A percentile compares a stretch with the other conserved stretches of the same genome.
Conservation (phyloP, 495 filamentous ascomycete genomes). For the Penicillium coffeae region DNA sequence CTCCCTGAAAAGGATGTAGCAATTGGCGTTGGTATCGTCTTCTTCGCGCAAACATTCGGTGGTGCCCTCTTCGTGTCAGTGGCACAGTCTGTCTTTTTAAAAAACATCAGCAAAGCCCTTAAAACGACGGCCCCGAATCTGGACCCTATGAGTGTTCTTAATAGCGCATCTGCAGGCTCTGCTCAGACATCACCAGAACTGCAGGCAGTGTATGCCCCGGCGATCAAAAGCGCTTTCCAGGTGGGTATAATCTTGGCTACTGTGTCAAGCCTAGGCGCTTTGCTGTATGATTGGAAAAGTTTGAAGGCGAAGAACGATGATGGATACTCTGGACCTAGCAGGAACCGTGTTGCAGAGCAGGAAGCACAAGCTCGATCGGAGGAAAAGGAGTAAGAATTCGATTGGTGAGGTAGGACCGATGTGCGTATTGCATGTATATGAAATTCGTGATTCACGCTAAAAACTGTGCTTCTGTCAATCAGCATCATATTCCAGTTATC, state of each 20-base stretch:
- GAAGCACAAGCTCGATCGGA: background rate
- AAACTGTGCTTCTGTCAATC: background rate
- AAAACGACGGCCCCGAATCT: background rate
- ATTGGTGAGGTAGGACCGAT: background rate
- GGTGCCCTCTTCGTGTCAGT: slow-evolving; percentile 2
- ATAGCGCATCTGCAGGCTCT: background rate
- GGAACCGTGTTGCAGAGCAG: background rate
- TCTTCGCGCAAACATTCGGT: slow-evolving; percentile 2
- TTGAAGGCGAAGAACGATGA: background rate
- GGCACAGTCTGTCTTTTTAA: background rate
- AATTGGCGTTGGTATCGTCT: slow-evolving; percentile 1
- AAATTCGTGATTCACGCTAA: background rate
- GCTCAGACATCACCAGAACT: background rate
- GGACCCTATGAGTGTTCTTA: background rate
- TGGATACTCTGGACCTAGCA: background rate
- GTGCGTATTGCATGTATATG: background rate
- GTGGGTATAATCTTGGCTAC: background rate
- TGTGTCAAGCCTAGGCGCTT: background rate
- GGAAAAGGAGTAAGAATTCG: background rate
- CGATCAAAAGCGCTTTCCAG: background rate
- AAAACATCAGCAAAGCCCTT: background rate
- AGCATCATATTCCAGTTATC: too few species aligned
- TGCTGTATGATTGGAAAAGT: background rate
- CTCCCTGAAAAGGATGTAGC: background rate
- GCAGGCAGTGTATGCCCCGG: background rate